These are phyloP conservation scores for Pistacia integerrima DNA, from an alignment of 345 rosid species.

Conservation along the genomic window DNA sequence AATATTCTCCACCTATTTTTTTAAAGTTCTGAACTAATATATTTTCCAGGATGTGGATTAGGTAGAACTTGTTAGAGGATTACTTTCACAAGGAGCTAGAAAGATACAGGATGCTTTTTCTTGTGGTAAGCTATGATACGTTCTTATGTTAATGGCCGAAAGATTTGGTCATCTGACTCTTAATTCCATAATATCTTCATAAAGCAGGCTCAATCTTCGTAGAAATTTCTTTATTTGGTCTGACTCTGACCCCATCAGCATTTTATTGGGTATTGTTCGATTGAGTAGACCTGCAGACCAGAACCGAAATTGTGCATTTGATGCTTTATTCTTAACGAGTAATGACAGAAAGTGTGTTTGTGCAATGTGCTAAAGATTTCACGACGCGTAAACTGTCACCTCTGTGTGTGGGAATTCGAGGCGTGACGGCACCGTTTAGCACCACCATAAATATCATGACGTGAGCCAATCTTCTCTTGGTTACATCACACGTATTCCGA, in stretches of 20 bases:
- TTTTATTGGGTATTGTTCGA: background rate
- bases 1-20: slow-evolving; percentile 13
- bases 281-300: background rate
- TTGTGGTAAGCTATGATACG: background rate
- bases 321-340: slow-evolving; percentile 5
- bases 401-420: background rate
- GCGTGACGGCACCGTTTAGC: background rate
- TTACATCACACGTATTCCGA: background rate
- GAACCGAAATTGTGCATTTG: background rate
- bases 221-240: background rate
- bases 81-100: background rate
- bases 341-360: slow-evolving; percentile 3
- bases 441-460: background rate
- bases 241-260: background rate
- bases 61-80: background rate
- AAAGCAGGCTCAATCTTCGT: background rate
- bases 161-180: background rate
- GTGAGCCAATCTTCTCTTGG: background rate
- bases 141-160: background rate
- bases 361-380: background rate
- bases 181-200: background rate
- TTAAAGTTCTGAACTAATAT: background rate
- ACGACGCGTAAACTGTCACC: background rate
- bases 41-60: slow-evolving; percentile 15
- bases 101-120: slow-evolving; percentile 18